Base-by-base conservation (phyloP, 2,329 filamentous ascomycete genomes). In the Escovopsis sp. region DNA sequence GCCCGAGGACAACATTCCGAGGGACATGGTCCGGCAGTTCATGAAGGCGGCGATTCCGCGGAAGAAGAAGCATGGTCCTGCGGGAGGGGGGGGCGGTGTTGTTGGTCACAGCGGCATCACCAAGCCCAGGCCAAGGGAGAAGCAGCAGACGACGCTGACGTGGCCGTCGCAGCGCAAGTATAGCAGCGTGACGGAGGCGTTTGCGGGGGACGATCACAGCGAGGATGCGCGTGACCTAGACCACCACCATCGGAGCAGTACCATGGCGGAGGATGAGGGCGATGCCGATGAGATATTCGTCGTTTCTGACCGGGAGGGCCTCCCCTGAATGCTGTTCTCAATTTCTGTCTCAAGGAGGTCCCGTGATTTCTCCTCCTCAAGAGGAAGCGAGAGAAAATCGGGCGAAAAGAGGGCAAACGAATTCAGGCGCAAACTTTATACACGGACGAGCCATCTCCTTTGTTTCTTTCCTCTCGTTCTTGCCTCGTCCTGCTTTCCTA, bases 1-100 rank as follows among this genome's bases (percentile, higher is more conserved):
- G 44, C 70, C 69, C 0, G 61, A 65, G 41, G 58, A 59, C 4
- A 70, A 72, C 35, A 60, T 75, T 3, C 50, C 64, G 0, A 37
- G 47, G 0, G 39, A 39, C 0, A 45, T 72, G 27, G 52, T 71
- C 2, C 52, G 48, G 6, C 51, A 51, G 3, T 74, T 64, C 38
- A 39, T 51, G 8, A 58, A 56, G 33, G 43, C 44, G n/a, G n/a
- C n/a, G n/a, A n/a, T n/a, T n/a, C n/a, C n/a, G 11, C 35, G 31
- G 3, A 51, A 43, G 15, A 49, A 47, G 31, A 52, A 51, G 40
- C 40, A 25, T 11, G 11, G 11, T 2, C 21, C 6, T 11, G 21
- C 21, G 21, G 21, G 7, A 8, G 21, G 21, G 21, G 21, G 6
- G 21, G 21, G 21, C 21, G 10, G 10, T 10, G 10, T 6, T 5